Conservation (phyloP, 441 rosid species). For the Sinapis alba region DNA sequence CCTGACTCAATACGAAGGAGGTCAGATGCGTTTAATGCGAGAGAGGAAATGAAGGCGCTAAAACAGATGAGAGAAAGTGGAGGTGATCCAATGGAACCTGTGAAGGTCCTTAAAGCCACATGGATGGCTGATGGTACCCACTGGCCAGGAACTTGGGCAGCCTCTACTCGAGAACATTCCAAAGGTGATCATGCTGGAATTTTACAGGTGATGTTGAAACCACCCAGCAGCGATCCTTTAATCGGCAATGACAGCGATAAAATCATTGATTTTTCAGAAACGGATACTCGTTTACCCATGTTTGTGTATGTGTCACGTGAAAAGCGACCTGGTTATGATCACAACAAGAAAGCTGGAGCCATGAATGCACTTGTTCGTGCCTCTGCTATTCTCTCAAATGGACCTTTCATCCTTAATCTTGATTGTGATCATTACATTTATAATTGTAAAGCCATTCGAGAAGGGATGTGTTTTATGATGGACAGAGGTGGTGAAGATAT, state of each 20-base stretch:
- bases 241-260: conserved; percentile 62
- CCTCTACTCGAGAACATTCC: conserved; percentile 62
- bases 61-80: conserved; percentile 78
- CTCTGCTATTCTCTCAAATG: conserved; percentile 82
- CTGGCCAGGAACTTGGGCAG: conserved; percentile 90
- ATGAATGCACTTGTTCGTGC: conserved; percentile 87
- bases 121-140: conserved; percentile 99
- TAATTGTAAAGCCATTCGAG: conserved; percentile 80
- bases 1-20: conserved; percentile 85
- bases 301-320: conserved; percentile 81
- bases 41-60: conserved; percentile 88
- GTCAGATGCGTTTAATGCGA: conserved; percentile 86
- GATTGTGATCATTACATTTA: conserved; percentile 91
- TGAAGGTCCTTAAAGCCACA: conserved; percentile 77
- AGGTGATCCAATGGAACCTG: conserved; percentile 62
- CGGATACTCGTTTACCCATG: conserved; percentile 83
- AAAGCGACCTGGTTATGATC: conserved; percentile 88
- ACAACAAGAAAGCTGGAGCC: conserved; percentile 94
- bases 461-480: conserved; percentile 98
- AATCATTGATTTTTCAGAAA: conserved; percentile 69
- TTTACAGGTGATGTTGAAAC: conserved; percentile 88
- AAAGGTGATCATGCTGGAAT: conserved; percentile 92
- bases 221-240: conserved; percentile 78
- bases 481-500: conserved; percentile 83
- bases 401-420: conserved; percentile 86